These are phyloP conservation scores for Dipteronia dyeriana DNA, from an alignment of 345 rosid species.

Conservation along the genomic window DNA sequence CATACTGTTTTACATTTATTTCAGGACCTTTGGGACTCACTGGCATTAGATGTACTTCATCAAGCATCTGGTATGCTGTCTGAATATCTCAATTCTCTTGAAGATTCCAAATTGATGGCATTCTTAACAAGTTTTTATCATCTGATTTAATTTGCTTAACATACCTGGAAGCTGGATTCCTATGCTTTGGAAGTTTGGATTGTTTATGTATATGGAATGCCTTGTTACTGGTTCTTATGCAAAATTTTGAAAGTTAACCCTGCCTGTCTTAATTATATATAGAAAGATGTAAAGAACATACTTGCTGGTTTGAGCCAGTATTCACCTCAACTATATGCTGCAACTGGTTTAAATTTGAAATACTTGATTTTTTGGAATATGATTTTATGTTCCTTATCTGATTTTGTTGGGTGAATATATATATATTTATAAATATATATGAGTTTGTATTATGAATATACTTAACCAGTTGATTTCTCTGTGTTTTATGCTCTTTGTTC, in stretches of 20 bases:
- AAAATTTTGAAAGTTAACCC: not conserved
- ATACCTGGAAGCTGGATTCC: not conserved
- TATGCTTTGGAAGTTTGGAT: not conserved
- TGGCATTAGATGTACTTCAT: conserved; percentile 74
- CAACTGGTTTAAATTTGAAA: not conserved
- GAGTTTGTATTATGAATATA: not conserved
- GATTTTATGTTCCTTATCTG: not conserved
- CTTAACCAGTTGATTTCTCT: not conserved
- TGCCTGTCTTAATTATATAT: not conserved
- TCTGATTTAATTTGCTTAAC: not conserved
- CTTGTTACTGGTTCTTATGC: not conserved
- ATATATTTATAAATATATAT: too few species aligned
- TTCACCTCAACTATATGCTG: not conserved
- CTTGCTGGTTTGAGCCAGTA: not conserved
- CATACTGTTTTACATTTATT: conserved; percentile 9
- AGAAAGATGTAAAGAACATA: conserved; percentile 1
- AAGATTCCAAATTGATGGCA: not conserved
- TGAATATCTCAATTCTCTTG: not conserved
- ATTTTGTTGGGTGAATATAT: not conserved
- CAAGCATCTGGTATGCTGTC: conserved; percentile 84
- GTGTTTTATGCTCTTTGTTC: conserved; percentile 10
- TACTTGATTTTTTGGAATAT: not conserved
- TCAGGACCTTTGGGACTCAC: conserved; percentile 88
- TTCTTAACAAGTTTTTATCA: not conserved
- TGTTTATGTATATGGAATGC: not conserved